Conservation (phyloP, 306 rosid species). For the Inga laurina region DNA sequence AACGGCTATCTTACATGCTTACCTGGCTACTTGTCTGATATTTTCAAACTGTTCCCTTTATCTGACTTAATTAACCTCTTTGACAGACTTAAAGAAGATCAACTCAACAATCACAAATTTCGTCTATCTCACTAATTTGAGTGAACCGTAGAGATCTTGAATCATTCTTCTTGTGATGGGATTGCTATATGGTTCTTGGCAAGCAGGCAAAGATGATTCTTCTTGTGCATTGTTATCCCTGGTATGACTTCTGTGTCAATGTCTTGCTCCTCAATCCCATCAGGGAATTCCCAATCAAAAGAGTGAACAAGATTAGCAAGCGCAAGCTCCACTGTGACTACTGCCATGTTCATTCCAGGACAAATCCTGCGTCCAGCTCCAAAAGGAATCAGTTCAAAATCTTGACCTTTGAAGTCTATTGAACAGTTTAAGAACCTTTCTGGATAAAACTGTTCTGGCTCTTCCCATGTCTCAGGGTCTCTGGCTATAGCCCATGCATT, state of each 20-base stretch:
- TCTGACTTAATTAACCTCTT: no score
- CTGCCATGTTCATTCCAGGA: neutral
- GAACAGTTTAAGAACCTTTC: neutral
- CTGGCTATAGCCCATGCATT: neutral
- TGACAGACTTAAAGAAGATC: no score
- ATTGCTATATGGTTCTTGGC: neutral
- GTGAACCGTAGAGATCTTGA: no score
- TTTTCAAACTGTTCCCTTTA: no score
- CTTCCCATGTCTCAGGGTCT: neutral
- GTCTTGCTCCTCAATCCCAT: neutral
- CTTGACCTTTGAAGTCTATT: neutral
- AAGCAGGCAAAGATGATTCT: neutral
- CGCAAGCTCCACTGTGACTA: neutral
- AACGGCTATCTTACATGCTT: no score
- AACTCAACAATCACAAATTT: no score
- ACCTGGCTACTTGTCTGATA: no score
- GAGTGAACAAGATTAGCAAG: neutral
- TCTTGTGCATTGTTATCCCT: neutral
- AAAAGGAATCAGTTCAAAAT: neutral
- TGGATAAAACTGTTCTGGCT: neutral
- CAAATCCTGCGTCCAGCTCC: neutral
- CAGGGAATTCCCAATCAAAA: neutral
- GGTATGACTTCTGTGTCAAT: neutral
- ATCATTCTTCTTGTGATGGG: neutral
- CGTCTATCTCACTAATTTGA: no score